Conservation (phyloP, 73 alveolate species). For the Tetrahymena elliotti region DNA sequence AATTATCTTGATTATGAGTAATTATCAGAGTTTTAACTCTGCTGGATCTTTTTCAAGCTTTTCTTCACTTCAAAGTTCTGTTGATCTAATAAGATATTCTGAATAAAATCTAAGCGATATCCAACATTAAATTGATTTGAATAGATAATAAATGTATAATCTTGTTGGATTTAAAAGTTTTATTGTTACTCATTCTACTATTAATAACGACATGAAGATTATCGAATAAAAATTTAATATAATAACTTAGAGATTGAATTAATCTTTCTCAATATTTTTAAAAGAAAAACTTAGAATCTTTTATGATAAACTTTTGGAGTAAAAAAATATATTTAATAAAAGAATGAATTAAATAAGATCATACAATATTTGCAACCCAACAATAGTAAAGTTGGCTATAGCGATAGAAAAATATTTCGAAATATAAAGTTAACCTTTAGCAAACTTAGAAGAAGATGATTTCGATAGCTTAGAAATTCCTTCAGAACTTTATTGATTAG, state of each 20-base stretch:
- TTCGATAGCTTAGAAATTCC: not conserved
- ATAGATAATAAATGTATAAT: not conserved
- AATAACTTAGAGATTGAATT: not conserved
- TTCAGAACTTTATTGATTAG: not conserved
- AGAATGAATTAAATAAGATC: not conserved
- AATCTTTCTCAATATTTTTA: not conserved
- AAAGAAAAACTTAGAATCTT: not conserved
- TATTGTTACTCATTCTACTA: not conserved
- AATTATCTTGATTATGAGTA: not conserved
- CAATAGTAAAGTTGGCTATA: not conserved
- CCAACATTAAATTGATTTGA: not conserved
- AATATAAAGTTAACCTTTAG: not conserved
- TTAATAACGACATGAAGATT: not conserved
- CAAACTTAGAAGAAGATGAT: not conserved
- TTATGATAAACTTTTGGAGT: not conserved
- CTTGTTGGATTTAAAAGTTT: not conserved
- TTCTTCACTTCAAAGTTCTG: not conserved
- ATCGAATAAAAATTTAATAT: not conserved
- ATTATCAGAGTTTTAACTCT: not conserved
- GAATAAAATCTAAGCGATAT: not conserved
- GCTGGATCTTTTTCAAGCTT: not conserved
- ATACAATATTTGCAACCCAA: not conserved
- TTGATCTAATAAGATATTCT: not conserved
- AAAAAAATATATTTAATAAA: not conserved
- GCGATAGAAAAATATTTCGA: not conserved